Evolutionary conservation across 495 filamentous ascomycete genomes (phyloP), one percentile per base, ranked within the genome.

Genomic region (Parachaetomium inaequale): DNA sequence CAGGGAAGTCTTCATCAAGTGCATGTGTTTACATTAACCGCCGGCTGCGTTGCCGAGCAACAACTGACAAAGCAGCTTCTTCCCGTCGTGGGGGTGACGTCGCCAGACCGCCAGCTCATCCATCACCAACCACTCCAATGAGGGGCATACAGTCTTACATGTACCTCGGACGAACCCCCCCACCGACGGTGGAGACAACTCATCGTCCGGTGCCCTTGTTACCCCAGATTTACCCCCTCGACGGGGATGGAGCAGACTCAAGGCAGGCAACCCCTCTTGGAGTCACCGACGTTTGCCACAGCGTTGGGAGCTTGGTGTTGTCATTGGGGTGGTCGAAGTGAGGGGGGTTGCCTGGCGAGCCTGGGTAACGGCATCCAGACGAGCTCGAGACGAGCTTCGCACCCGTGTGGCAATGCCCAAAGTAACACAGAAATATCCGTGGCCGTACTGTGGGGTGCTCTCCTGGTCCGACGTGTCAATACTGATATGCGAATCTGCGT

Each of bases 41-140:
- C 23, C 10, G n/a, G n/a, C n/a, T 25, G 23, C 19, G 62, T 65
- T 65, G 63, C 63, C 58, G 32, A 61, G 63, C 63, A 65, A 65
- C 63, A n/a, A 4, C 7, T 51, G 10, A 10, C 17, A 28, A 58
- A 32, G 4, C 11, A 19, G 8, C 19, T 14, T 12, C 0, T n/a
- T n/a, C 23, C 12, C 29, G 12, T n/a, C 26, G 42, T 17, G 29
- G 56, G 32, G 61, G 45, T 52, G 54, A 58, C 53, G 54, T 53
- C 49, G 54, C 52, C 7, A 40, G 14, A 25, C 46, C 49, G 50
- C 46, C 58, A 61, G 46, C 58, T 38, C 59, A 62, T 46, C 59
- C 50, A 50, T 50, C 43, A 36, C 56, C 43, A 59, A 12, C 29
- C 12, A 29, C 25, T 46, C 38, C 15, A 23, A 57, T 57, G 36